A percentile compares a stretch with the other conserved stretches of the same genome.
Conservation (phyloP, 73 alveolate species). For the Paramecium caudatum region DNA sequence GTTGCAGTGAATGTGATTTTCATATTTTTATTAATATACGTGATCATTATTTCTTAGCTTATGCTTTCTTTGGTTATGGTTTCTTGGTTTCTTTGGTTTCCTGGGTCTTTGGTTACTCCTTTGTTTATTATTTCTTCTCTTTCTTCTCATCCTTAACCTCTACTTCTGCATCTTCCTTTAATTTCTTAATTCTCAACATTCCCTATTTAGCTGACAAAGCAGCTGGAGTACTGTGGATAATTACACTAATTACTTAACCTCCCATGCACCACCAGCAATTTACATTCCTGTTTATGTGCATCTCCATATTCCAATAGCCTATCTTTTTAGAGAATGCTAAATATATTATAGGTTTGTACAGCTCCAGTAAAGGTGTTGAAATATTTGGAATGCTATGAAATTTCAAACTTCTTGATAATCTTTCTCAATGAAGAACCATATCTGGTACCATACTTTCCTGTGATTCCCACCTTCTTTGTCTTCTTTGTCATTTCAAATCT, state of each 20-base stretch:
- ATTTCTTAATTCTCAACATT: slow-evolving; percentile 84
- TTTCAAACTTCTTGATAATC: slow-evolving; percentile 96
- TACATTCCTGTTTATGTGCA: slow-evolving; percentile 87
- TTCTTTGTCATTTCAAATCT: slow-evolving; percentile 83
- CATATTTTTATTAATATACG: neutral
- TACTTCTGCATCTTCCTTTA: slow-evolving; percentile 87
- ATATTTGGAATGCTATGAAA: slow-evolving; percentile 89
- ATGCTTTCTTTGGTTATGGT: slow-evolving; percentile 12
- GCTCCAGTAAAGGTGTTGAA: slow-evolving; percentile 95
- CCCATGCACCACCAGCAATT: slow-evolving; percentile 96
- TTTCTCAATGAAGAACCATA: slow-evolving; percentile 96
- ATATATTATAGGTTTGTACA: slow-evolving; percentile 63
- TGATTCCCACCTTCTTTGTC: slow-evolving; percentile 97
- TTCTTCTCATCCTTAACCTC: slow-evolving; percentile 72
- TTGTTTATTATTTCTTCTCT: slow-evolving; percentile 40
- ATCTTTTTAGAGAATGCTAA: slow-evolving; percentile 87
- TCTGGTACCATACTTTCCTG: slow-evolving; percentile 98
- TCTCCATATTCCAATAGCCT: slow-evolving; percentile 94
- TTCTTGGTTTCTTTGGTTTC: slow-evolving; percentile 1
- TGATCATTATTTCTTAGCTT: slow-evolving; percentile 30
- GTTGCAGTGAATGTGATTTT: slow-evolving; percentile 14
- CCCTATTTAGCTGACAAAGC: slow-evolving; percentile 87
- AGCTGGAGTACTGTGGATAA: slow-evolving; percentile 80
- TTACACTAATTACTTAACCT: slow-evolving; percentile 68
- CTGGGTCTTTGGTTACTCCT: neutral